Evolutionary conservation across 202 grass and related monocot species (phyloP).

Genomic region (Dendrocalamus latiflorus): DNA sequence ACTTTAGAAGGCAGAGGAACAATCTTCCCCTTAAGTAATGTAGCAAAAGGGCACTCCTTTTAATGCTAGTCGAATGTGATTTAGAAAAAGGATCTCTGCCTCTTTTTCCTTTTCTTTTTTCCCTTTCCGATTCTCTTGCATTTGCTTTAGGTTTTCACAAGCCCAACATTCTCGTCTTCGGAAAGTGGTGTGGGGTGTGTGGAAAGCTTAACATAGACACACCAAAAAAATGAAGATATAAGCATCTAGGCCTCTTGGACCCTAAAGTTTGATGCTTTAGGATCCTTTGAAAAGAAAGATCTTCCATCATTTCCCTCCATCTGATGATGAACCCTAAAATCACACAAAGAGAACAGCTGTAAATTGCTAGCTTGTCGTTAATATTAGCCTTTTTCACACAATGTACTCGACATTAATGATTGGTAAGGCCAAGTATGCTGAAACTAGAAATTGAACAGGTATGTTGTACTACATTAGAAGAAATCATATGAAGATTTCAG

Average conservation of each 20-base stretch:
- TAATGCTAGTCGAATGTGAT: conserved; percentile 39
- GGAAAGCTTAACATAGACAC: too few species aligned
- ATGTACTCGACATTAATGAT: background rate
- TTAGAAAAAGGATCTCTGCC: conserved; percentile 25
- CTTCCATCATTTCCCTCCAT: conserved; percentile 21
- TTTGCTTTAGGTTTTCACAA: too few species aligned
- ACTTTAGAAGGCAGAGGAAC: conserved; percentile 52
- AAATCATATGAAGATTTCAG: background rate
- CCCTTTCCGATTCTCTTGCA: conserved; percentile 14
- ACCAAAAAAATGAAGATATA: too few species aligned
- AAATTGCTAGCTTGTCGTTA: conserved; percentile 14
- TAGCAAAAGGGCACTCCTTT: conserved; percentile 37
- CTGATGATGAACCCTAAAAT: background rate
- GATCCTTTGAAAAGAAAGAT: conserved; percentile 24
- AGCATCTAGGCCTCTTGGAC: too few species aligned
- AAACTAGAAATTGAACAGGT: background rate
- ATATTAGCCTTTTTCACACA: conserved; percentile 4
- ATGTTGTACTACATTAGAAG: background rate
- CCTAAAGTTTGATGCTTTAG: too few species aligned
- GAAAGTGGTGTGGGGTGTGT: too few species aligned
- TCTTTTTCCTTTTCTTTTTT: too few species aligned
- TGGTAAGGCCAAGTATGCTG: background rate
- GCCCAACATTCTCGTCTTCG: too few species aligned
- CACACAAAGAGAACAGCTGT: conserved; percentile 3
- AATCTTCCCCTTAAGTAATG: conserved; percentile 27